Base-by-base conservation (phyloP, 768 basidiomycete species). In the Boletus pseudopeckii region DNA sequence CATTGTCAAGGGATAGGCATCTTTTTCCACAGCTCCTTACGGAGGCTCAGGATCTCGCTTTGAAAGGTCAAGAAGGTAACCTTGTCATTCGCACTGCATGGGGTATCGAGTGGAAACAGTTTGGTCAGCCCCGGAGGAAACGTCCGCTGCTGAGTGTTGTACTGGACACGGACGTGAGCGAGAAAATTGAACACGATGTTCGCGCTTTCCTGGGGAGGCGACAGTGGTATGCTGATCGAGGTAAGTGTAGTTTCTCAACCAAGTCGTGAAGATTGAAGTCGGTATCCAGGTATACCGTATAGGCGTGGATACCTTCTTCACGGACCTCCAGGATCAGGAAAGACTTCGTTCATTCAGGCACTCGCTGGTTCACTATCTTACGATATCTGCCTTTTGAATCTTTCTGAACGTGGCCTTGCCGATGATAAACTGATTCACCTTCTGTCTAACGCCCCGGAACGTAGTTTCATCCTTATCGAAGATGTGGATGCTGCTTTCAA, bases 401-500 rank as follows among this genome's bases (percentile, higher is more conserved):
- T 99, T 38, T 94, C 95, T 22, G 94, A 98, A 72, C 84, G 97
- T 52, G 97, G 97, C 2, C 79, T 98, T 28, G 89, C 92, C 37
- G 97, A 99, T 68, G 97, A 99, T 75, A 98, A 96, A 72, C 78
- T 99, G 22, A 92, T 90, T 59, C 91, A 97, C 64, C 79, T 98
- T 3, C 75, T 98, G 36, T 92, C 95, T 5, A 92, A 97, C 64
- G 90, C 86, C 2, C 96, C 96, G 0, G 93, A 97, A 64, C 80
- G 92, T 53, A 92, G 91, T 62, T 85, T 99, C 64, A 81, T 98
- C n/a, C 79, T 98, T 30, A 91, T 99, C 43, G 97, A 99, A 71
- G 97, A 99, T 58, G 83, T 99, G 13, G 97, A 99, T 67, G 95
- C 96, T 28, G 96, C 94, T 1, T 98, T 99, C 72, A 93, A 91